Evolutionary conservation across 2,329 filamentous ascomycete genomes (phyloP), one percentile per base, ranked within the genome.

Genomic region (Stachybotrys chartarum): DNA sequence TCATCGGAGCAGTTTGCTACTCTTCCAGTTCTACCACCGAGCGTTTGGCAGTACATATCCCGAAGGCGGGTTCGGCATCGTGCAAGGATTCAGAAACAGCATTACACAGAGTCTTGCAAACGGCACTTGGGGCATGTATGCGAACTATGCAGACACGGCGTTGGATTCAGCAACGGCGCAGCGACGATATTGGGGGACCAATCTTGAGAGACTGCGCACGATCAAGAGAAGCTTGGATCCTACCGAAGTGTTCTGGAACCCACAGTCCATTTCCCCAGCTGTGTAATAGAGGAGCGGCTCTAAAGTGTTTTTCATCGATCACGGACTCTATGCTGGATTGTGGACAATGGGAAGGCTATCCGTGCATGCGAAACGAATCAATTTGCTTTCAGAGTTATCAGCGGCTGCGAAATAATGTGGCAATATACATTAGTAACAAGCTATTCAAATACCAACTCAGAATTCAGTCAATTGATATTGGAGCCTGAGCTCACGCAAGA

Each of bases 1-100:
- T 0, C 72, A 75, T 59, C 72, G 72, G 30, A 68, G 74, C 53
- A 73, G 76, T 62, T 71, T 81, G 17, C 72, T 79, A 1, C 73
- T 83, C 2, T 78, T 75, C 52, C 77, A 83, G 61, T 73, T 80
- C 54, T 73, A 74, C 18, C 78, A 81, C 59, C 63, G 72, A 1
- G 67, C 65, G 1, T 57, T 57, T 47, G 51, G 57, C 16, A 18
- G 7, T 14, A 8, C 50, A 2, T 72, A 72, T 51, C 72, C 72
- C 0, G 54, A 60, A 4, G 64, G 66, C 11, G 72, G 73, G 0
- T 71, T 72, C 50, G 51, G 60, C 3, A 61, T 70, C 10, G 59
- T 75, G 30, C 60, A 69, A 48, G 61, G 63, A 30, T 74, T 75
- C 55, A 61, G 68, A 14, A 55, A 60, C 50, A 72, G 66, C 56